Percentiles rank a stretch among this genome's conserved stretches.
phyloP scores from a whole-genome alignment of 2,329 filamentous ascomycete species.

The Colletotrichum liriopes region DNA sequence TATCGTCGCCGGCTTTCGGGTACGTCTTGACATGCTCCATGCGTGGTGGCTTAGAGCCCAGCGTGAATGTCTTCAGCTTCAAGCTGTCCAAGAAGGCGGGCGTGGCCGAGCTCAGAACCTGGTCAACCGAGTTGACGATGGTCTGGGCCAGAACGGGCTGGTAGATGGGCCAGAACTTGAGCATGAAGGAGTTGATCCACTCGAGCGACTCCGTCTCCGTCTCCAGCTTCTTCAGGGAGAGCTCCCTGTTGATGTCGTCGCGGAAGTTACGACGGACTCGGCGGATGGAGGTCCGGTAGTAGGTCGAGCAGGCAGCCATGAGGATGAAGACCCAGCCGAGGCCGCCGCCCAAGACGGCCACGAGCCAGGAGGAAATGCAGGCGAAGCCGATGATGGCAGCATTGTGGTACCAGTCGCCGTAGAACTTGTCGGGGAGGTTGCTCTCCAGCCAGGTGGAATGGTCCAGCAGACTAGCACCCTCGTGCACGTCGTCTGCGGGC shows the following conservation, averaged over 20 bases:
- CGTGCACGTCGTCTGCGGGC: constrained; percentile 69
- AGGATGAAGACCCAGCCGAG: constrained; percentile 94
- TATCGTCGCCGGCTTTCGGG: constrained; percentile 93
- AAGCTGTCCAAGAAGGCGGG: constrained; percentile 94
- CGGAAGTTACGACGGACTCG: constrained; percentile 95
- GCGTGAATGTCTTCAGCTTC: constrained; percentile 92
- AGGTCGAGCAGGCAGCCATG: constrained; percentile 93
- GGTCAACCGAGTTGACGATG: constrained; percentile 94
- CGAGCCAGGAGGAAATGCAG: constrained; percentile 90
- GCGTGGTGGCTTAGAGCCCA: constrained; percentile 94
- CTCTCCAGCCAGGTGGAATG: constrained; percentile 91
- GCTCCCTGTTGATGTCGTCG: constrained; percentile 91
- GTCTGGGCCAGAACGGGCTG: constrained; percentile 93
- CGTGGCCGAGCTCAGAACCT: constrained; percentile 93
- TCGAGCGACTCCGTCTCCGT: constrained; percentile 94
- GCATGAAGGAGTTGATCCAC: constrained; percentile 99
- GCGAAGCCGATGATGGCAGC: constrained; percentile 94
- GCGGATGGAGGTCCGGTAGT: constrained; percentile 95
- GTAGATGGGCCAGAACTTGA: constrained; percentile 99
- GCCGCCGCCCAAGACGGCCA: constrained; percentile 91
- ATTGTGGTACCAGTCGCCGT: constrained; percentile 99
- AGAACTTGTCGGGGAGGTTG: constrained; percentile 89
- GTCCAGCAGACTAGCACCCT: constrained; percentile 81
- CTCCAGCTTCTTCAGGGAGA: constrained; percentile 89
- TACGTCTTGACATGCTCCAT: constrained; percentile 99